These are phyloP conservation scores for Diplodia seriata DNA, from an alignment of 2,329 filamentous ascomycete species.

Conservation along the genomic window DNA sequence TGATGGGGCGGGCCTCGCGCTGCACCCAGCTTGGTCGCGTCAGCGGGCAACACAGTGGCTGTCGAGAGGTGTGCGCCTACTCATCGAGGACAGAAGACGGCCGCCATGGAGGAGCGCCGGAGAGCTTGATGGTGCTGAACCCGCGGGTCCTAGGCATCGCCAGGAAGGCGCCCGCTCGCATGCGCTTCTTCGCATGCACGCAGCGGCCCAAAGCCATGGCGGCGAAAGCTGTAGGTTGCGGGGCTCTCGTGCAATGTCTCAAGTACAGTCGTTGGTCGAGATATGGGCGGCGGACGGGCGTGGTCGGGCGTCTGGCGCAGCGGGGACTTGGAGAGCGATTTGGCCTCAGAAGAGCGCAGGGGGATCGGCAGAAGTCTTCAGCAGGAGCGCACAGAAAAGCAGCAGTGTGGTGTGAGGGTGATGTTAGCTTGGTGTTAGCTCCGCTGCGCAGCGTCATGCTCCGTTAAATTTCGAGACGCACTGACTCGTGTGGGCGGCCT, in stretches of 20 bases:
- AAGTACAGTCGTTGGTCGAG: background rate
- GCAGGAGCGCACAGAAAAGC: background rate
- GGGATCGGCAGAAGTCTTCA: background rate
- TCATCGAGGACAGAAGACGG: slow-evolving; percentile 66
- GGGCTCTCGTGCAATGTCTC: slow-evolving; percentile 11
- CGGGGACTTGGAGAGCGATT: background rate
- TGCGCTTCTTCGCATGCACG: slow-evolving; percentile 1
- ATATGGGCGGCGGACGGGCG: background rate
- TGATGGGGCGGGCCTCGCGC: slow-evolving; percentile 92
- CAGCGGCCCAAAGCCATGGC: slow-evolving; percentile 28
- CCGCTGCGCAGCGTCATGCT: slow-evolving; percentile 26
- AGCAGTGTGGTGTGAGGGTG: slow-evolving; percentile 20
- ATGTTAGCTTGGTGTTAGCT: slow-evolving; percentile 24
- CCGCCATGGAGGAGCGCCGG: slow-evolving; percentile 61
- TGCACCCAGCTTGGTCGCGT: slow-evolving; percentile 77
- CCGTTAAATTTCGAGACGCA: slow-evolving; percentile 1
- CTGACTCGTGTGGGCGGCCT: slow-evolving; percentile 19
- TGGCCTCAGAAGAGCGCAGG: background rate
- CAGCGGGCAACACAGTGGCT: slow-evolving; percentile 33
- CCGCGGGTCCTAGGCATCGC: background rate
- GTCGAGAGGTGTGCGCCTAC: slow-evolving; percentile 47
- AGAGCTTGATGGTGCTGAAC: slow-evolving; percentile 11
- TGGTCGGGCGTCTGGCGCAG: background rate
- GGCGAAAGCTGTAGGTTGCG: slow-evolving; percentile 11
- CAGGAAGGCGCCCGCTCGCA: slow-evolving; percentile 9